Base-by-base conservation (phyloP, 371 early-diverging fungal genomes). In the Apophysomyces ossiformis region DNA sequence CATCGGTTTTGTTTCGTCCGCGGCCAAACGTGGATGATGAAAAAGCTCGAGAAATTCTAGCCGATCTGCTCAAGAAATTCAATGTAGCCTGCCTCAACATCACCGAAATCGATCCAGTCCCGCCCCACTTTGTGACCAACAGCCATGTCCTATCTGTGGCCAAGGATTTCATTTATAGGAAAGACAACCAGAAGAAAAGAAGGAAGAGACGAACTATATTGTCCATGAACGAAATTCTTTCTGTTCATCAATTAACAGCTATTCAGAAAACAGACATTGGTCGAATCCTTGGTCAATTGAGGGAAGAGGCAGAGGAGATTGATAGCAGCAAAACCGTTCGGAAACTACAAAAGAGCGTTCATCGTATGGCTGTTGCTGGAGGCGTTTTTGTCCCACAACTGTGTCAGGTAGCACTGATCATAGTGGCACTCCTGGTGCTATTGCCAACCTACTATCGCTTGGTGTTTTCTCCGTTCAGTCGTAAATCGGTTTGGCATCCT, bases 61-160 rank as follows among this genome's bases (percentile, higher is more conserved):
- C 54, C 16, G 0, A 21, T 21, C 54, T 50, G n/a, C 39, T 67
- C 35, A 13, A 57, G n/a, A 37, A 37, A 15, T 47, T 57, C 50
- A 46, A 57, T 45, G n/a, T 67, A 12, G 54, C 54, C 16, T 50
- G 54, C 21, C 21, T 50, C n/a, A 50, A 50, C 21, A 26, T 50
- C 8, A 35, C 62, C 5, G 62, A 57, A 3, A 61, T 67, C 13
- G 57, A 67, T 46, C 67, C 67, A 0, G 61, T 58, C 18, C 41
- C 16, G 36, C 67, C 67, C 4, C 16, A 37, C 11, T 67, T 67
- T 37, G 1, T 47, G 41, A 1, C 4, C 1, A 41, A 18, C 4
- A 16, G 37, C 37, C n/a, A 13, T 12, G 32, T 8, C 39, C n/a
- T 1, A 18, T 13, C 12, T 9, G n/a, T 13, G 36, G 21, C 11